A percentile compares a stretch with the other conserved stretches of the same genome.
These are phyloP conservation scores for Silene noctiflora DNA, from an alignment of 179 eudicot genomes.

Conservation along the genomic window DNA sequence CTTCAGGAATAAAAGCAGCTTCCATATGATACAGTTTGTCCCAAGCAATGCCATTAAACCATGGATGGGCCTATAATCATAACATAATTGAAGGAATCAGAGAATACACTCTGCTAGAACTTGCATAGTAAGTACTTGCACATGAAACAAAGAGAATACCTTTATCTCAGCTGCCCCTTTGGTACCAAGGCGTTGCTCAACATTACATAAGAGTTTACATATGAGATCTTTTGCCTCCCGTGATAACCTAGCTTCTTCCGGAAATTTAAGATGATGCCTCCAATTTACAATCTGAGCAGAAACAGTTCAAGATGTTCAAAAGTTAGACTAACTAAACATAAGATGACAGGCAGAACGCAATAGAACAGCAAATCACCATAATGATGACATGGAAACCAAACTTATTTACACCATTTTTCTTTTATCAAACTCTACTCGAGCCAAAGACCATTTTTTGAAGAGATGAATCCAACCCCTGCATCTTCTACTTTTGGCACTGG, in stretches of 20 bases:
- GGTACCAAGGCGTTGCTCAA: constrained; percentile 77
- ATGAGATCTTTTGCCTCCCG: constrained; percentile 78
- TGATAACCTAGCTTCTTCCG: constrained; percentile 81
- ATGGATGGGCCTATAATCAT: constrained; percentile 54
- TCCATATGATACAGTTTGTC: constrained; percentile 72
- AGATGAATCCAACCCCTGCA: too few species aligned
- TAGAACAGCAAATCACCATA: constrained; percentile 6
- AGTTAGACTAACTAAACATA: constrained; percentile 3
- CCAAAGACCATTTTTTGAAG: not conserved
- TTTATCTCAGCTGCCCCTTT: constrained; percentile 89
- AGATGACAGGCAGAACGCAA: not conserved
- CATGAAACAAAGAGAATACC: constrained; percentile 60
- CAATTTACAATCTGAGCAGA: constrained; percentile 75
- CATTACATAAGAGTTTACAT: constrained; percentile 78
- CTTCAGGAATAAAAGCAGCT: constrained; percentile 94
- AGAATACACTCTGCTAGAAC: constrained; percentile 5
- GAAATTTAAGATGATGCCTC: constrained; percentile 87
- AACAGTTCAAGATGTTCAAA: not conserved
- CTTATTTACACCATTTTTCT: too few species aligned
- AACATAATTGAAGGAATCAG: constrained; percentile 16
- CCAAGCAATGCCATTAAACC: constrained; percentile 78
- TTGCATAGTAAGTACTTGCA: constrained; percentile 28
- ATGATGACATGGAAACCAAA: not conserved
- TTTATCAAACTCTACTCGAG: not conserved
- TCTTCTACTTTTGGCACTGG: too few species aligned